Percentiles rank a stretch among this genome's conserved stretches.
phyloP scores from a whole-genome alignment of 441 rosid species.

The Brassica hybrid region DNA sequence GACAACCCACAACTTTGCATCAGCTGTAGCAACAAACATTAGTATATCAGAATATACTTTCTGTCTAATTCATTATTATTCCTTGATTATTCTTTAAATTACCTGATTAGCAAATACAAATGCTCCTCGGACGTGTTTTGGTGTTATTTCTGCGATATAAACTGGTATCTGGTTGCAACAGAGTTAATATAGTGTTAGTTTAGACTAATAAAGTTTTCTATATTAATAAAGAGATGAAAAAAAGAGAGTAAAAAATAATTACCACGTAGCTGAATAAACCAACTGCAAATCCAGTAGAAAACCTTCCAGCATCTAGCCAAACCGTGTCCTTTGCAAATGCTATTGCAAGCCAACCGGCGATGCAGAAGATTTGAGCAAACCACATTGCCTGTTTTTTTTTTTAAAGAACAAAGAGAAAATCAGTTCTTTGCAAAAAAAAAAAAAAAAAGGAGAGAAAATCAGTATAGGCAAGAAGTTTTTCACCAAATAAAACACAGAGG shows the following conservation, averaged over 20 bases:
- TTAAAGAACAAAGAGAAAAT: neutral
- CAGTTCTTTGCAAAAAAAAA: too few species aligned
- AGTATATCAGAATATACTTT: neutral
- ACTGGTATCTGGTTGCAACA: constrained; percentile 55
- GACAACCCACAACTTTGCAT: constrained; percentile 55
- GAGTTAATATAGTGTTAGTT: too few species aligned
- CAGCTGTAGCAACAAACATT: constrained; percentile 49
- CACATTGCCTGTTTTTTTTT: constrained; percentile 67
- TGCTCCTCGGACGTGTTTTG: constrained; percentile 66
- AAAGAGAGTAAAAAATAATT: too few species aligned
- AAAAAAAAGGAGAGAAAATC: too few species aligned
- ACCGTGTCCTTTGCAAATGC: constrained; percentile 54
- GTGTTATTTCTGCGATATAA: constrained; percentile 79
- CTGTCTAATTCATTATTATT: neutral
- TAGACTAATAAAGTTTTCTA: neutral
- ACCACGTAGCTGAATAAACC: constrained; percentile 63
- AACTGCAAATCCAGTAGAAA: constrained; percentile 57
- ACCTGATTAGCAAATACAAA: constrained; percentile 64
- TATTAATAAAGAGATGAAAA: neutral
- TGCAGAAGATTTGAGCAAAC: constrained; percentile 58
- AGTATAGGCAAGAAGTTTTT: neutral
- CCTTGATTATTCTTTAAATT: constrained; percentile 2
- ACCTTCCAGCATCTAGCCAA: constrained; percentile 69
- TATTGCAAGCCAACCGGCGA: constrained; percentile 61
- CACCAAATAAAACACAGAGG: neutral